Evolutionary conservation across 1,284 basidiomycete genomes (phyloP).

Genomic region (Xanthoconium separans): DNA sequence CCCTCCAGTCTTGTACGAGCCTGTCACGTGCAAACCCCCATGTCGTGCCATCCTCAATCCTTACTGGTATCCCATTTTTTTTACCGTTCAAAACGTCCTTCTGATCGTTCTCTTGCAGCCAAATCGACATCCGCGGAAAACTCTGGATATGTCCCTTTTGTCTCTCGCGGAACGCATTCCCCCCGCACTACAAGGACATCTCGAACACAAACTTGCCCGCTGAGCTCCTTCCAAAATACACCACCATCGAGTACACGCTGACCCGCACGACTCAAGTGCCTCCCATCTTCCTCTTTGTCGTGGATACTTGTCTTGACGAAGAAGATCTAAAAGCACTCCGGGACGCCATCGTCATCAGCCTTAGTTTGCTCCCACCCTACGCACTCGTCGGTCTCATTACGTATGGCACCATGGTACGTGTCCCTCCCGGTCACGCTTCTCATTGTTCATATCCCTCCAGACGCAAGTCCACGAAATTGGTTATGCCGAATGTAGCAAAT

Average conservation of each 20-base stretch:
- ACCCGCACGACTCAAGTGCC: conserved; percentile 89
- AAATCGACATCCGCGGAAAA: conserved; percentile 98
- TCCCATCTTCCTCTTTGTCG: conserved; percentile 95
- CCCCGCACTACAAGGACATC: conserved; percentile 99
- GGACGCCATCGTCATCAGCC: conserved; percentile 90
- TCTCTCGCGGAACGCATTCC: conserved; percentile 94
- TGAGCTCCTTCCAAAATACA: conserved; percentile 96
- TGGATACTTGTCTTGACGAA: conserved; percentile 96
- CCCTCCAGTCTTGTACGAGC: conserved; percentile 96
- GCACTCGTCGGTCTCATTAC: conserved; percentile 96
- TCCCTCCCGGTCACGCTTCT: not conserved
- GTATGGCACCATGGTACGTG: conserved; percentile 90
- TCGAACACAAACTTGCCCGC: conserved; percentile 96
- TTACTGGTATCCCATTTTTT: conserved; percentile 70
- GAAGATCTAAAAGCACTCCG: conserved; percentile 95
- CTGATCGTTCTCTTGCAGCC: conserved; percentile 49
- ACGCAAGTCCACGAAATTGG: conserved; percentile 99
- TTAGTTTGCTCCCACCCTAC: conserved; percentile 90
- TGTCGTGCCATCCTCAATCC: conserved; percentile 98
- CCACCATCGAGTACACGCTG: conserved; percentile 98
- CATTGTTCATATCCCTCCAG: conserved; percentile 40
- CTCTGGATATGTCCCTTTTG: conserved; percentile 99
- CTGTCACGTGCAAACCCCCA: conserved; percentile 96
- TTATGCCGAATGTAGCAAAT: conserved; percentile 95
- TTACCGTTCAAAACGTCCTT: not conserved